phyloP scores from a whole-genome alignment of 257 asterid genomes.

The Buddleja alternifolia region DNA sequence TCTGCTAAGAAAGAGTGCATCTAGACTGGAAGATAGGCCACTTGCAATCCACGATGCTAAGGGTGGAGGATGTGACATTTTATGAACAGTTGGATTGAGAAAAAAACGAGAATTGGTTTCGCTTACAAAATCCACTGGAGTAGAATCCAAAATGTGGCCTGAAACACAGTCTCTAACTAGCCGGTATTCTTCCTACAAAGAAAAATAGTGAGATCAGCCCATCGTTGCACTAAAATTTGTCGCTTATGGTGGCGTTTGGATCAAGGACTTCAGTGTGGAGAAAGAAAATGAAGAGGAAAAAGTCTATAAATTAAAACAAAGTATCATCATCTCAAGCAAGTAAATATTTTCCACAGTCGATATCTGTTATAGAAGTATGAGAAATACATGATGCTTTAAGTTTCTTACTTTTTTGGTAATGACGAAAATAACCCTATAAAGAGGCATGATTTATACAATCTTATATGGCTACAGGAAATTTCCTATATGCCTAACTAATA shows the following conservation, averaged over 20 bases:
- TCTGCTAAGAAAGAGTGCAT: slow-evolving; percentile 74
- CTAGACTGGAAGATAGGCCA: slow-evolving; percentile 76
- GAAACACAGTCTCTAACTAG: slow-evolving; percentile 82
- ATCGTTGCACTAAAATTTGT: neutral
- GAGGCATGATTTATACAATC: too few species aligned
- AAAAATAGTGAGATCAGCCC: slow-evolving; percentile 26
- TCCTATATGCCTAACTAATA: too few species aligned
- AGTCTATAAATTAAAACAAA: too few species aligned
- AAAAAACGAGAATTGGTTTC: slow-evolving; percentile 73
- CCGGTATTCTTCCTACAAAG: slow-evolving; percentile 63
- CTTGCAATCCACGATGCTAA: slow-evolving; percentile 71
- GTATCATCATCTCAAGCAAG: too few species aligned
- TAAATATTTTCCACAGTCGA: too few species aligned
- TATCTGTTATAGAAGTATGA: too few species aligned
- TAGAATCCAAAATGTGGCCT: slow-evolving; percentile 86
- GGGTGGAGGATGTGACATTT: slow-evolving; percentile 71
- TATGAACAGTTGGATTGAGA: slow-evolving; percentile 77
- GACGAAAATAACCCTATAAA: too few species aligned
- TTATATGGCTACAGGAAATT: too few species aligned
- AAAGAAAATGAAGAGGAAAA: too few species aligned
- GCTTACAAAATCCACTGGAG: slow-evolving; percentile 88
- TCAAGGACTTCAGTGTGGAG: too few species aligned
- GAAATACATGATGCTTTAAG: too few species aligned
- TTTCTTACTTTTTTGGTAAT: too few species aligned
- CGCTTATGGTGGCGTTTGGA: neutral